Percentiles rank a stretch among this genome's conserved stretches.
Conservation (phyloP, 1,284 basidiomycete genomes). For the Tilletia caries region DNA sequence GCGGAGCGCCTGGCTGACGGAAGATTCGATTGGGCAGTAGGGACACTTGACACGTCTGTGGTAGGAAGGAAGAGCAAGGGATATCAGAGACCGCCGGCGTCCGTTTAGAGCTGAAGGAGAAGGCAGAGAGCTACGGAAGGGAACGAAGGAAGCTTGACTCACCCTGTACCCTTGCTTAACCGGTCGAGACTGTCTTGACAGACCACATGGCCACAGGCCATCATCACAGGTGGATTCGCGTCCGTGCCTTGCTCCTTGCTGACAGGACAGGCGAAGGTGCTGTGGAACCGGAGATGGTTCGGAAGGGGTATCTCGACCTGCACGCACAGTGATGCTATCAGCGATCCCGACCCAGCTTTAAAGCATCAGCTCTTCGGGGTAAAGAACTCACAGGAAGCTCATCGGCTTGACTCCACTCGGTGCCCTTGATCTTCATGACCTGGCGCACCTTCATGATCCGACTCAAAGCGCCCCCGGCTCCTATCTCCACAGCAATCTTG, state of each 20-base stretch:
- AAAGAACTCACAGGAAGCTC: constrained; percentile 84
- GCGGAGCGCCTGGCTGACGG: constrained; percentile 35
- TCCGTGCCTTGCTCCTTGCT: constrained; percentile 95
- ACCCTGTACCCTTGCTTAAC: constrained; percentile 72
- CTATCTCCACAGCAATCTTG: constrained; percentile 80
- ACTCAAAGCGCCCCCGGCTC: constrained; percentile 79
- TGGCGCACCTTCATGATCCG: constrained; percentile 87
- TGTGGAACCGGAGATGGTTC: constrained; percentile 75
- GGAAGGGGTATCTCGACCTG: constrained; percentile 92
- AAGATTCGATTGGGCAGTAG: constrained; percentile 47
- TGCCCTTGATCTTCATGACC: constrained; percentile 85
- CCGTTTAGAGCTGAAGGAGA: background rate
- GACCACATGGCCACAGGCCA: constrained; percentile 75
- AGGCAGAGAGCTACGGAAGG: background rate
- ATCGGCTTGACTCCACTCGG: constrained; percentile 81
- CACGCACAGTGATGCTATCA: too few species aligned
- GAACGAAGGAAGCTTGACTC: constrained; percentile 56
- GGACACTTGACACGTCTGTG: constrained; percentile 44
- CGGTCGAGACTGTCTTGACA: constrained; percentile 40
- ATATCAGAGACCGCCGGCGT: background rate
- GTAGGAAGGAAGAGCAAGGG: background rate
- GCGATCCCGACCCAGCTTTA: background rate
- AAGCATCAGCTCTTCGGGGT: too few species aligned
- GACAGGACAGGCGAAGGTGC: constrained; percentile 94
- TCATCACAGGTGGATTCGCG: constrained; percentile 94